Conservation (phyloP, 2,329 filamentous ascomycete genomes). For the Eutypella sp. region DNA sequence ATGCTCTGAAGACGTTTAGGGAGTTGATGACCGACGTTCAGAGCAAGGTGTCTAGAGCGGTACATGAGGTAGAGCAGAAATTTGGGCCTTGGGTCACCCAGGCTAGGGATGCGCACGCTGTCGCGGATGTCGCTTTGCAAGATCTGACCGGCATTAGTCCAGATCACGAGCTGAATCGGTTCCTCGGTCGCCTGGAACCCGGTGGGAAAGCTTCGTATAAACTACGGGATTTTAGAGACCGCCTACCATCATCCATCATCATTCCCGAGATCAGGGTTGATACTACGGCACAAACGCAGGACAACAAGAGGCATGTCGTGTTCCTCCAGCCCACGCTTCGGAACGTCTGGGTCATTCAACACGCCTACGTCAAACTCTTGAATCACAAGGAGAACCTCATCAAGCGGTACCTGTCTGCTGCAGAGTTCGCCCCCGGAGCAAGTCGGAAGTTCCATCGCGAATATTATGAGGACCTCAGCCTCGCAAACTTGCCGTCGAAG, state of each 20-base stretch:
- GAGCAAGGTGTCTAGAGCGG: slow-evolving; percentile 9
- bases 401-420: slow-evolving; percentile 5
- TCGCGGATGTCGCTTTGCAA: slow-evolving; percentile 1
- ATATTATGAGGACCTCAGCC: slow-evolving; percentile 11
- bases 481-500: slow-evolving; percentile 11
- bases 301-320: background rate
- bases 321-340: slow-evolving; percentile 11
- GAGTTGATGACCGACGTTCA: slow-evolving; percentile 10
- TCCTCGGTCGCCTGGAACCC: slow-evolving; percentile 2
- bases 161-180: slow-evolving; percentile 5
- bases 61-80: slow-evolving; percentile 7
- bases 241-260: background rate
- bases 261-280: slow-evolving; percentile 2
- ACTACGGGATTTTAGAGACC: slow-evolving; percentile 5
- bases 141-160: slow-evolving; percentile 6
- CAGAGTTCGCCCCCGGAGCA: background rate
- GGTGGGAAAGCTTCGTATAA: slow-evolving; percentile 11
- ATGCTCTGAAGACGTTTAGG: slow-evolving; percentile 7
- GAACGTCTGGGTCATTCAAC: slow-evolving; percentile 15
- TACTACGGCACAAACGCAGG: background rate
- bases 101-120: background rate
- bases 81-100: slow-evolving; percentile 1
- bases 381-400: slow-evolving; percentile 12
- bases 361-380: slow-evolving; percentile 10
- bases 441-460: slow-evolving; percentile 12